Evolutionary conservation across 2,329 filamentous ascomycete genomes (phyloP).

Genomic region (Lasiodiplodia hormozganensis): DNA sequence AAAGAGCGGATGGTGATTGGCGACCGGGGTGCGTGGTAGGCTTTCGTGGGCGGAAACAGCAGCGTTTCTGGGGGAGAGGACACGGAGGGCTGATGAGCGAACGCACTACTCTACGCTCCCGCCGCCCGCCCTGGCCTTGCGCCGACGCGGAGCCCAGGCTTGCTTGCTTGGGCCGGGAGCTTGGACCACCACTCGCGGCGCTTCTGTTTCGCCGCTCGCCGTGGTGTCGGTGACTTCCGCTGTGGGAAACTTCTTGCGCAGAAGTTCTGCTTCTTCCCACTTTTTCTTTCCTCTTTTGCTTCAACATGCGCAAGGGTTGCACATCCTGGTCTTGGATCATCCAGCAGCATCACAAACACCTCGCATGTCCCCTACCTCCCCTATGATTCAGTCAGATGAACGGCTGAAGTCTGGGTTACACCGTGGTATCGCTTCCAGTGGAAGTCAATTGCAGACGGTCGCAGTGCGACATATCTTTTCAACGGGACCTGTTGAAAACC

Average conservation of each 20-base stretch:
- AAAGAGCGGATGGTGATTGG: background rate
- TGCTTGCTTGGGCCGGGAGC: constrained; percentile 12
- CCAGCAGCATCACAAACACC: too few species aligned
- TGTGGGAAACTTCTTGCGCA: background rate
- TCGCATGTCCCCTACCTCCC: background rate
- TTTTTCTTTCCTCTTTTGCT: background rate
- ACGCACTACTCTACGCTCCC: constrained; percentile 9
- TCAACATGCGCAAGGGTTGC: background rate
- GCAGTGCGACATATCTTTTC: too few species aligned
- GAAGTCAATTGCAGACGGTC: background rate
- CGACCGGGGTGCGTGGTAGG: background rate
- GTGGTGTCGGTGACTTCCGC: background rate
- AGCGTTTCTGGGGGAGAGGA: constrained; percentile 20
- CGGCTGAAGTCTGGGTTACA: background rate
- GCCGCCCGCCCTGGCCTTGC: constrained; percentile 16
- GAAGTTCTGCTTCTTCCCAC: background rate
- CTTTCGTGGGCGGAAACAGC: constrained; percentile 1
- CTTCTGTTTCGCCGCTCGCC: constrained; percentile 5
- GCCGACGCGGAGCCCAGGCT: background rate
- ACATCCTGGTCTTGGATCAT: too few species aligned
- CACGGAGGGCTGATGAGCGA: constrained; percentile 25
- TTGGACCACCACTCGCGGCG: constrained; percentile 5
- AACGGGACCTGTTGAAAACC: constrained; percentile 8
- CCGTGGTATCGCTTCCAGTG: background rate
- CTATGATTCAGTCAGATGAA: background rate